phyloP scores from a whole-genome alignment of 352 stramenopile genomes.

The Phytophthora meadii region DNA sequence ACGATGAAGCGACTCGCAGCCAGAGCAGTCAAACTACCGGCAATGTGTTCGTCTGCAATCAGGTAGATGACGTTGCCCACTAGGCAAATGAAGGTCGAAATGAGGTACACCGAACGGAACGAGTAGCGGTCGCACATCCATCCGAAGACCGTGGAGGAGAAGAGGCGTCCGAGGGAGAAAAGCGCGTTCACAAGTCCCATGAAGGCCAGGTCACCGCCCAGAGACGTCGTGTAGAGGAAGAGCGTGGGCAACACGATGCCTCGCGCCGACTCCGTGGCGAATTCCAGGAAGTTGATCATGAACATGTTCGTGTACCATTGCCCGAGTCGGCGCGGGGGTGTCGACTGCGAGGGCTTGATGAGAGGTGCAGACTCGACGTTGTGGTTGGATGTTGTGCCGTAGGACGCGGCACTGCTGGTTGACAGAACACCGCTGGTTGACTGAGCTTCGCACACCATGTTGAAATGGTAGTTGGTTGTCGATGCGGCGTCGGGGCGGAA shows the following conservation, averaged over 20 bases:
- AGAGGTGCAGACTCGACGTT: conserved; percentile 28
- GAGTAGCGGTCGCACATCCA: conserved; percentile 86
- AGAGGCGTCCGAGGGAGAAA: conserved; percentile 74
- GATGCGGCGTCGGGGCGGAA: conserved; percentile 5
- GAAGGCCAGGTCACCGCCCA: conserved; percentile 71
- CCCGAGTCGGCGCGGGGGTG: conserved; percentile 38
- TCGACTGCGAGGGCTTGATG: conserved; percentile 44
- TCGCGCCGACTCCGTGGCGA: conserved; percentile 73
- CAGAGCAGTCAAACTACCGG: conserved; percentile 58
- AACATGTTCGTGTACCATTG: conserved; percentile 77
- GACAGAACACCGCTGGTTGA: conserved; percentile 2
- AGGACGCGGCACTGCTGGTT: conserved; percentile 15
- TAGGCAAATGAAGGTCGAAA: conserved; percentile 74
- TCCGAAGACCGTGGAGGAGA: conserved; percentile 77
- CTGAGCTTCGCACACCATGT: conserved; percentile 27
- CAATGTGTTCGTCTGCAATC: conserved; percentile 64
- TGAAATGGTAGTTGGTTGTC: conserved; percentile 2
- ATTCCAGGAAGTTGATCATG: conserved; percentile 85
- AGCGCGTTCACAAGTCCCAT: conserved; percentile 79
- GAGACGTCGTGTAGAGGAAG: conserved; percentile 82
- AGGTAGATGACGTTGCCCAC: conserved; percentile 79
- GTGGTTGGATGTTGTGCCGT: conserved; percentile 9
- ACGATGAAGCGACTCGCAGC: conserved; percentile 72
- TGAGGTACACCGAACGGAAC: conserved; percentile 80
- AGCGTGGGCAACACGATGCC: conserved; percentile 78